Percentiles rank a stretch among this genome's conserved stretches.
phyloP scores from a whole-genome alignment of 169 alveolate species.

The Theileria orientalis region DNA sequence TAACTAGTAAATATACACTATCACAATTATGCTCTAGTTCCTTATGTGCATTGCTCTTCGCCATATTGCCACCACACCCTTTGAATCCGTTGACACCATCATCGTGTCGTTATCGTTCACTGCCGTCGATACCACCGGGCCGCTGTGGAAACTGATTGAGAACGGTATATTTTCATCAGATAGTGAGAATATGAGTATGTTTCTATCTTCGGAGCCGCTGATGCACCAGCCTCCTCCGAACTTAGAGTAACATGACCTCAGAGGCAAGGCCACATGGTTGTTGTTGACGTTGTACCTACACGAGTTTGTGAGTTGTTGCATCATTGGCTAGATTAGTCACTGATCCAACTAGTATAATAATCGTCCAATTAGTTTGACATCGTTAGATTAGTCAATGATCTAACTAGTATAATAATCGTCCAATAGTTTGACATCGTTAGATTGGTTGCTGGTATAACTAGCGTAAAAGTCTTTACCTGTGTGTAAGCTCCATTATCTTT shows the following conservation, averaged over 20 bases:
- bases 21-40: neutral
- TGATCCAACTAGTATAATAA: no score
- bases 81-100: slow-evolving; percentile 80
- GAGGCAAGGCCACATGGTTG: slow-evolving; percentile 72
- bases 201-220: slow-evolving; percentile 78
- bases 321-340: no score
- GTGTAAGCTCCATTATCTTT: slow-evolving; percentile 53
- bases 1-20: no score
- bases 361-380: no score
- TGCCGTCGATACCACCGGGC: slow-evolving; percentile 83
- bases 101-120: slow-evolving; percentile 80
- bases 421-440: no score
- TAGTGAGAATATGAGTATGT: slow-evolving; percentile 69
- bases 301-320: no score
- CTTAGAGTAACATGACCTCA: slow-evolving; percentile 68
- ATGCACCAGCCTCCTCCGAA: slow-evolving; percentile 81
- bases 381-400: no score
- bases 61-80: slow-evolving; percentile 83
- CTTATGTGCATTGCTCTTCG: slow-evolving; percentile 54
- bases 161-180: slow-evolving; percentile 64
- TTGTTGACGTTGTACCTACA: slow-evolving; percentile 64
- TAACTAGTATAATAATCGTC: no score
- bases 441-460: neutral
- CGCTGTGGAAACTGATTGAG: slow-evolving; percentile 66
- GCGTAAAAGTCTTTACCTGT: slow-evolving; percentile 4